Evolutionary conservation across 164 flowering plant genomes (phyloP), one percentile per base, ranked within the genome.

Genomic region (Aristolochia fimbriata): DNA sequence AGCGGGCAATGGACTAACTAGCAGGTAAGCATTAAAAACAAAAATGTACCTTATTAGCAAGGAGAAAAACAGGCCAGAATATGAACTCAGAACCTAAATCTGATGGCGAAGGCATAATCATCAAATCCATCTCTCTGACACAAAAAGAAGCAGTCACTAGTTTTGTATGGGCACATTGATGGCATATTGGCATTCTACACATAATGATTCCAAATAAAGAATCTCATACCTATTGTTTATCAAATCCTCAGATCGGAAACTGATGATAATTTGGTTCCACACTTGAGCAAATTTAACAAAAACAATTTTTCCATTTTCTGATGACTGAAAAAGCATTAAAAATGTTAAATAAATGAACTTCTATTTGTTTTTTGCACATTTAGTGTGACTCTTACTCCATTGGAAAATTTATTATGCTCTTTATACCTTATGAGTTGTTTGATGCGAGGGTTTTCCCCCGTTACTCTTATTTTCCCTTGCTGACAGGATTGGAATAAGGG

Each of bases 1-100:
- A 15, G 21, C 15, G 11, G n/a, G 17, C 7, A 27, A 58, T 27
- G 23, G 50, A 14, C n/a, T 20, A 6, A 17, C 17, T 58, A 33
- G 61, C 16, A 46, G 15, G 15, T 37, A 37, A 22, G 12, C 43
- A 25, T 24, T 3, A 51, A 52, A 16, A 24, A 59, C n/a, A 61
- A 55, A 24, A 60, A 46, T 12, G 6, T 67, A 89, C 98, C 96
- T 93, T 84, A 67, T 81, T 76, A 70, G 91, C 86, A 45, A 93
- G 72, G 43, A 89, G 93, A 63, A 93, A 93, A 65, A 87, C 76
- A 46, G 98, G 98, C 94, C 98, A 93, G 46, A 70, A 80, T 61
- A 89, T 68, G 17, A 52, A 63, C 57, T 77, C 86, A 45, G 84
- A 62, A 61, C 75, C 60, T 60, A 78, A 58, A 58, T 84, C 88